Evolutionary conservation across 2,329 filamentous ascomycete genomes (phyloP).

Genomic region (Neofusicoccum kwambonambiense): DNA sequence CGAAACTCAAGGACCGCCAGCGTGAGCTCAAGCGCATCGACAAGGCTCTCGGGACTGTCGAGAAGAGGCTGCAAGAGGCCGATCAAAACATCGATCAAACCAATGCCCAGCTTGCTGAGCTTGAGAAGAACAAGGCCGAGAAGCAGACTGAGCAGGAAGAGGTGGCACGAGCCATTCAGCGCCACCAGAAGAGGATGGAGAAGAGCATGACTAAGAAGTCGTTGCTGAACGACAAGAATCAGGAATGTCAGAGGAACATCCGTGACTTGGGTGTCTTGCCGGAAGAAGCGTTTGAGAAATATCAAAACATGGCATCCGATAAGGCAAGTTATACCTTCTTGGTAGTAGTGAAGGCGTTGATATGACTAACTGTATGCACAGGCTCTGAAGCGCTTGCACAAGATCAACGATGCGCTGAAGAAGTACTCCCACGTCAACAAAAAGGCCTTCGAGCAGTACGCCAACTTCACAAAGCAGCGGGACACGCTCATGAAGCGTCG

Average conservation of each 20-base stretch:
- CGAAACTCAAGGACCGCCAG: constrained; percentile 73
- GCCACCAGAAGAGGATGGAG: constrained; percentile 84
- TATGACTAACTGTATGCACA: constrained; percentile 18
- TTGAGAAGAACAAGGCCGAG: constrained; percentile 60
- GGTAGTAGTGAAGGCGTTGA: constrained; percentile 17
- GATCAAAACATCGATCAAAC: constrained; percentile 68
- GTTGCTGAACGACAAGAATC: constrained; percentile 70
- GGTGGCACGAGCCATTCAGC: constrained; percentile 74
- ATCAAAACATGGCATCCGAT: constrained; percentile 77
- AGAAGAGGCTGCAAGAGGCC: constrained; percentile 69
- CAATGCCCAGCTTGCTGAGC: constrained; percentile 54
- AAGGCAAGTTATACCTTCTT: constrained; percentile 41
- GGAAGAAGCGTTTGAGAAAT: constrained; percentile 90
- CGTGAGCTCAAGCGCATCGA: constrained; percentile 77
- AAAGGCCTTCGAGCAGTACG: constrained; percentile 98
- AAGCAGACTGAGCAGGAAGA: constrained; percentile 73
- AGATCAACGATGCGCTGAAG: constrained; percentile 88
- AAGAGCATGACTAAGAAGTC: constrained; percentile 89
- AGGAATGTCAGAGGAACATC: constrained; percentile 83
- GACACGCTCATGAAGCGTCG: constrained; percentile 82
- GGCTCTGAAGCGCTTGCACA: constrained; percentile 69
- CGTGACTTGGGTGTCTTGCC: constrained; percentile 89
- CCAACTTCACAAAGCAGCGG: constrained; percentile 90
- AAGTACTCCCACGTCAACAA: constrained; percentile 99
- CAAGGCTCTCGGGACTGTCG: constrained; percentile 65